Evolutionary conservation across 345 rosid species (phyloP), one percentile per base, ranked within the genome.

Genomic region (Bruguiera sexangula): DNA sequence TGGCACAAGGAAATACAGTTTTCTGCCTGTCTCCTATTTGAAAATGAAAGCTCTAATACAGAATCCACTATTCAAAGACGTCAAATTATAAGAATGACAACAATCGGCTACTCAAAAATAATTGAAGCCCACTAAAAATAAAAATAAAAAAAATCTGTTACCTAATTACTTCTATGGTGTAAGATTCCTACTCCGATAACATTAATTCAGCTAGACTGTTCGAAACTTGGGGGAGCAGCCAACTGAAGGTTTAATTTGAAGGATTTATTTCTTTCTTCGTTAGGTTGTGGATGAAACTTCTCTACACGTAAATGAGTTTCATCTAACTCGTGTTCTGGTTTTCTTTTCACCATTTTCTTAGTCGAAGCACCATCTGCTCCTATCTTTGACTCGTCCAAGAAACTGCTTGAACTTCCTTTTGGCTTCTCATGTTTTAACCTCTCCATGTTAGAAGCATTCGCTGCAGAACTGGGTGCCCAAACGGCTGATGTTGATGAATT

Each of bases 281-380:
- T 64, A 32, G 58, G 68, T 34, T 69, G 81, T 13, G 72, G 31
- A 6, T 67, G 57, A n/a, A 61, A 54, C 72, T 76, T 76, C 54
- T 76, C 75, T 20, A 65, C 8, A 5, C 75, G 68, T 27, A 62
- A 46, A 39, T 66, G 81, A 69, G 88, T 62, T 69, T 80, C 88
- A 53, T 83, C 85, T 68, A 63, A 51, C 68, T 76, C 84, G n/a
- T 62, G 63, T 59, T 85, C 94, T 1, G 87, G 71, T 66, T 88
- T 93, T 81, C 85, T 82, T 79, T 83, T 89, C 10, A 58, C 76
- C 80, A 79, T 87, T 63, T 87, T 86, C 84, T 85, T 85, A 8
- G 67, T 52, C 54, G 63, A 10, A 27, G 73, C 64, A 29, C 73
- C 84, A 21, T 85, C 89, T 20, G 55, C 46, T 9, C 60, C 79